phyloP scores from a whole-genome alignment of 2,329 filamentous ascomycete species.

The Botrytis fragariae region DNA sequence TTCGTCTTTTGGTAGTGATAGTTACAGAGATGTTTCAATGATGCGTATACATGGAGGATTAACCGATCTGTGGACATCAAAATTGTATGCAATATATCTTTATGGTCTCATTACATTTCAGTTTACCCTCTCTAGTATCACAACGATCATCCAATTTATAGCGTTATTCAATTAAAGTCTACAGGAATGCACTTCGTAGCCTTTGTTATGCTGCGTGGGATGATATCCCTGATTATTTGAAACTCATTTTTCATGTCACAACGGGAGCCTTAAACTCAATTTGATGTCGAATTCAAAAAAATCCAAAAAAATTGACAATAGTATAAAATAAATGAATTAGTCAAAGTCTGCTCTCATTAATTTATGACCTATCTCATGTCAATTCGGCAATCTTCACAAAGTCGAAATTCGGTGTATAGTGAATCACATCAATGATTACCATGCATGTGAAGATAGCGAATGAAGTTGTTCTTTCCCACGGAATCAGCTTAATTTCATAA shows the following conservation, averaged over 20 bases:
- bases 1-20: rapidly evolving
- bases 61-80: neutral
- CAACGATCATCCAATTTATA: rapidly evolving
- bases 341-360: too few relatives aligned
- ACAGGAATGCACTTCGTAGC: rapidly evolving
- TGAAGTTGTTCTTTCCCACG: too few relatives aligned
- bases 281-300: too few relatives aligned
- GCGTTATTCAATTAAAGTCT: rapidly evolving
- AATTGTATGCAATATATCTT: neutral
- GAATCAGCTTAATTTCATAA: neutral
- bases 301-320: too few relatives aligned
- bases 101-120: neutral
- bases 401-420: too few relatives aligned
- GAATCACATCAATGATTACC: neutral
- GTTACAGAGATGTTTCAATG: neutral
- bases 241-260: neutral
- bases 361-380: too few relatives aligned
- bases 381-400: too few relatives aligned
- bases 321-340: too few relatives aligned
- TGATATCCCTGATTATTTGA: rapidly evolving
- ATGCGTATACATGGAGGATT: neutral
- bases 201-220: neutral
- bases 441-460: neutral
- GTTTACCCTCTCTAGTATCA: too few relatives aligned
- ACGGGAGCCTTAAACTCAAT: neutral